Evolutionary conservation across 1,284 basidiomycete species (phyloP).

Genomic region (Malassezia dermatis): DNA sequence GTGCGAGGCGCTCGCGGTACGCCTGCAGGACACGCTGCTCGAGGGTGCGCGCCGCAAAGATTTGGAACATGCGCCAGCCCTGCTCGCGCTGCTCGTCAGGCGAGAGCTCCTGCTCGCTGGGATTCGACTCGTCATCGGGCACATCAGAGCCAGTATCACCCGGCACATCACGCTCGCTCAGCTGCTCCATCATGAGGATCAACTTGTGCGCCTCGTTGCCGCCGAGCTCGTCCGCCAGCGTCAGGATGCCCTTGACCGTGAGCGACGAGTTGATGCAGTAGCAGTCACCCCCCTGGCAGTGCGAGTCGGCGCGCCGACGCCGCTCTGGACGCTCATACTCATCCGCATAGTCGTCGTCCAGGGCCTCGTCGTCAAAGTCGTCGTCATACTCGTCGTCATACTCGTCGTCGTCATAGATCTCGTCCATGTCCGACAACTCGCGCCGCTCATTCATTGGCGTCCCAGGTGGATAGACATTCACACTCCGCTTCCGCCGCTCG

Average conservation of each 20-base stretch:
- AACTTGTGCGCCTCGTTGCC: constrained; percentile 99
- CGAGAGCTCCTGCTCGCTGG: constrained; percentile 31
- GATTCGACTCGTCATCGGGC: constrained; percentile 51
- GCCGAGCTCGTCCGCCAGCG: constrained; percentile 94
- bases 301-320: constrained; percentile 15
- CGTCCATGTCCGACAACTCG: constrained; percentile 3
- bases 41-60: constrained; percentile 99
- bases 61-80: constrained; percentile 97
- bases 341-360: constrained; percentile 45
- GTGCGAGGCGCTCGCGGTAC: constrained; percentile 81
- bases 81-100: constrained; percentile 77
- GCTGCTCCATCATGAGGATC: constrained; percentile 99
- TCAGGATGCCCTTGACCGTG: constrained; percentile 63
- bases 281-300: constrained; percentile 14
- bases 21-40: constrained; percentile 91
- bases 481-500: constrained; percentile 3
- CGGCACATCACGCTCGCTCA: constrained; percentile 67
- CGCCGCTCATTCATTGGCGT: neutral
- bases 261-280: constrained; percentile 19
- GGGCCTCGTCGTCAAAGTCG: constrained; percentile 51
- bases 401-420: constrained; percentile 30
- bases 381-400: constrained; percentile 39
- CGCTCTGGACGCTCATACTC: constrained; percentile 51
- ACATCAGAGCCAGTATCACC: constrained; percentile 25
- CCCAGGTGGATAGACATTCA: neutral